Percentiles rank a stretch among this genome's conserved stretches.
Evolutionary conservation across 116 monocot species (phyloP).

Genomic region (Papilionanthe hybrid): DNA sequence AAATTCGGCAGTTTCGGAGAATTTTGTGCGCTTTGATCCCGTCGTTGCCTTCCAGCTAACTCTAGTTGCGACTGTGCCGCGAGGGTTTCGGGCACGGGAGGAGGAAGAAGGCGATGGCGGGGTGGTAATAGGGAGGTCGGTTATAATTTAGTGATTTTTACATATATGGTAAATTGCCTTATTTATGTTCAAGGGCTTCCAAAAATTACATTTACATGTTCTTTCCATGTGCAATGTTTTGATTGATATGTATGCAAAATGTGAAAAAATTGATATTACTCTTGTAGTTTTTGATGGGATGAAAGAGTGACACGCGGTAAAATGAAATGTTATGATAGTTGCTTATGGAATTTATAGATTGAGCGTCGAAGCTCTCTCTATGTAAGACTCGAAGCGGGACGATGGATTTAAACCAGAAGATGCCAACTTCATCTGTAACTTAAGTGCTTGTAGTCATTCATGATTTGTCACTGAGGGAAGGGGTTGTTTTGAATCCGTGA

Average conservation of each 20-base stretch:
- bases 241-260: conserved; percentile 93
- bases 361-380: conserved; percentile 45
- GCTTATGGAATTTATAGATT: conserved; percentile 74
- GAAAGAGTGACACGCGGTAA: conserved; percentile 43
- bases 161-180: too few species aligned
- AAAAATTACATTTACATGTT: not conserved
- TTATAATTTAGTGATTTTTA: too few species aligned
- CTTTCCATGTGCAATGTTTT: conserved; percentile 62
- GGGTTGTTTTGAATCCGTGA: conserved; percentile 49
- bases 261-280: conserved; percentile 54
- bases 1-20: too few species aligned
- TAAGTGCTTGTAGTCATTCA: conserved; percentile 85
- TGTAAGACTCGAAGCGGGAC: conserved; percentile 39
- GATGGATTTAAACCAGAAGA: conserved; percentile 50
- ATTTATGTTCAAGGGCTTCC: too few species aligned
- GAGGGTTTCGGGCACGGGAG: too few species aligned
- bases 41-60: too few species aligned
- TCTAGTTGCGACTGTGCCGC: too few species aligned
- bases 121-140: too few species aligned
- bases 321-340: conserved; percentile 70
- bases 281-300: conserved; percentile 67
- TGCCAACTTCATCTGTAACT: conserved; percentile 64
- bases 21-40: too few species aligned
- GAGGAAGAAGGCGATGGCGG: too few species aligned
- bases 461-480: conserved; percentile 73